These are phyloP conservation scores for Trametes hirsuta DNA, from an alignment of 1,284 basidiomycete species.

Conservation along the genomic window DNA sequence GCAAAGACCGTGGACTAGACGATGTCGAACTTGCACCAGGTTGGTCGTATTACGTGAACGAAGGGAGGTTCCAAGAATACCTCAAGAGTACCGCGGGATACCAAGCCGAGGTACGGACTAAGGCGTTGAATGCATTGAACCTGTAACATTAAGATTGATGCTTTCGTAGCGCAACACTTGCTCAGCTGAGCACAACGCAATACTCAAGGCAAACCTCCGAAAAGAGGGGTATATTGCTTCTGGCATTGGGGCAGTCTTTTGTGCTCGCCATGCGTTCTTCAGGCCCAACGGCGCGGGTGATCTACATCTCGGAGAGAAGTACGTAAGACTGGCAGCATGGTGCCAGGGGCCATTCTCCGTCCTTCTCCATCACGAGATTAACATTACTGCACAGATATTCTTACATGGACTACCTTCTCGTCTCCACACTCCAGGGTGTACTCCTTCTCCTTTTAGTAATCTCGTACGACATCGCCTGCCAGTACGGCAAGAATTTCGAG, in stretches of 20 bases:
- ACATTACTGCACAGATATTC: conserved; percentile 32
- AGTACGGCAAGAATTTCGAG: conserved; percentile 33
- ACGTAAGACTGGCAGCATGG: no score
- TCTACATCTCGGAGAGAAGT: neutral
- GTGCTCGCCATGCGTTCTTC: conserved; percentile 35
- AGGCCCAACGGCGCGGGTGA: neutral
- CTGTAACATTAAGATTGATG: no score
- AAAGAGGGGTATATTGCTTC: conserved; percentile 31
- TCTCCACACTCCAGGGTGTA: conserved; percentile 22
- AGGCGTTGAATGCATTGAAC: no score
- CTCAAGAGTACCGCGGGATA: no score
- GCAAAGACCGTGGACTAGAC: neutral
- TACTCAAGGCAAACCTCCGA: conserved; percentile 30
- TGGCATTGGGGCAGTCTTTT: conserved; percentile 37
- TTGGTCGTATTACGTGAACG: neutral
- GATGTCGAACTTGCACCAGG: neutral
- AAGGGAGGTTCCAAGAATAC: neutral
- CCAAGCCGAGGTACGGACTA: no score
- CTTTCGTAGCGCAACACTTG: conserved; percentile 10
- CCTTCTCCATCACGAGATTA: no score
- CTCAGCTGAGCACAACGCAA: conserved; percentile 23
- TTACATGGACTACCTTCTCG: conserved; percentile 43
- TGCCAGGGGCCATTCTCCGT: no score
- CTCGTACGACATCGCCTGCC: conserved; percentile 42
- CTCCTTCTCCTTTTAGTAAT: conserved; percentile 23